Percentiles rank a stretch among this genome's conserved stretches.
Evolutionary conservation across 371 early-diverging fungal species (phyloP).

Genomic region (Quaeritorhiza haematococci): DNA sequence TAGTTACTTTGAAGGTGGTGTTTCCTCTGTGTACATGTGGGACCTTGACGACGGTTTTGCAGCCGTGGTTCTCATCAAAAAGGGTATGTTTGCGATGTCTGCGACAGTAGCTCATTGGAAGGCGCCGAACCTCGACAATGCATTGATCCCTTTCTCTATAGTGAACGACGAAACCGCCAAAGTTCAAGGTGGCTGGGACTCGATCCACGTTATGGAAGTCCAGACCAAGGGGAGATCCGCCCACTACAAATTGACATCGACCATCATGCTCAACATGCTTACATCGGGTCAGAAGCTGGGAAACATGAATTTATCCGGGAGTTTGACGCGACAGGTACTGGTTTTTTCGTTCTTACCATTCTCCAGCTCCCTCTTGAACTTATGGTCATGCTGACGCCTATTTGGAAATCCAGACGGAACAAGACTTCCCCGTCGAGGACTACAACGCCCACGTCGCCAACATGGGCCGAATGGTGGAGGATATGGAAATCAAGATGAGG

Average conservation of each 20-base stretch:
- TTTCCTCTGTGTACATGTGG: slow-evolving; percentile 94
- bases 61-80: slow-evolving; percentile 92
- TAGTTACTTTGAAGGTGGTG: slow-evolving; percentile 90
- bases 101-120: slow-evolving; percentile 2
- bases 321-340: slow-evolving; percentile 83
- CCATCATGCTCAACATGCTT: slow-evolving; percentile 88
- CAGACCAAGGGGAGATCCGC: slow-evolving; percentile 76
- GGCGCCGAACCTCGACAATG: neutral
- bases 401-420: slow-evolving; percentile 78
- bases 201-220: slow-evolving; percentile 95
- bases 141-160: slow-evolving; percentile 15
- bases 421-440: slow-evolving; percentile 72
- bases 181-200: slow-evolving; percentile 95
- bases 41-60: slow-evolving; percentile 89
- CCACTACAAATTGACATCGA: slow-evolving; percentile 90
- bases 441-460: slow-evolving; percentile 80
- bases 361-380: neutral
- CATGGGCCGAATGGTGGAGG: slow-evolving; percentile 95
- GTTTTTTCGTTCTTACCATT: slow-evolving; percentile 2
- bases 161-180: slow-evolving; percentile 59
- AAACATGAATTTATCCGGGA: slow-evolving; percentile 82
- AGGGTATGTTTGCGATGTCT: slow-evolving; percentile 53
- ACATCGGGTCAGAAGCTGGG: slow-evolving; percentile 57
- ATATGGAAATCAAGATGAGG: slow-evolving; percentile 94
- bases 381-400: too few relatives aligned